phyloP scores from a whole-genome alignment of 1,284 basidiomycete genomes.

The Boletellus deceptivus region DNA sequence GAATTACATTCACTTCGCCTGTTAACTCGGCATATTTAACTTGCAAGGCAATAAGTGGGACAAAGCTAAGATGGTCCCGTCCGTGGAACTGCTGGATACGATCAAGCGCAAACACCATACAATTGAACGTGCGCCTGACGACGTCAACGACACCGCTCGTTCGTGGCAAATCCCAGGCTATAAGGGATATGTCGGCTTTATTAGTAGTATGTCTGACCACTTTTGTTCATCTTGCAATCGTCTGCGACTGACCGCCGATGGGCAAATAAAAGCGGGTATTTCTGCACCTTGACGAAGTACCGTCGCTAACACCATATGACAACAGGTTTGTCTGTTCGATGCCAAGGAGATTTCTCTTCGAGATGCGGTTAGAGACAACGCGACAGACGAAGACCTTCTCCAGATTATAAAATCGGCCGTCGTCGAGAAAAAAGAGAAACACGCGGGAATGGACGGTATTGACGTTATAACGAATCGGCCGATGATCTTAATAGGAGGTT shows the following conservation, averaged over 20 bases:
- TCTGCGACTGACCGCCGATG: conserved; percentile 82
- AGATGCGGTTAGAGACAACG: conserved; percentile 66
- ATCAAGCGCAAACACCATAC: conserved; percentile 50
- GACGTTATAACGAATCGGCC: conserved; percentile 75
- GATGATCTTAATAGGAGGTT: conserved; percentile 91
- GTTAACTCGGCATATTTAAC: not conserved
- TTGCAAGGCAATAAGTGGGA: conserved; percentile 81
- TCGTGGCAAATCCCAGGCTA: conserved; percentile 76
- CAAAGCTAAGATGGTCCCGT: conserved; percentile 77
- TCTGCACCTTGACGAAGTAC: not conserved
- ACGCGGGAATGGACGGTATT: conserved; percentile 80
- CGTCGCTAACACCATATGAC: conserved; percentile 8
- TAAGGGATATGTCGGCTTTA: conserved; percentile 79
- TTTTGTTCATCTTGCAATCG: conserved; percentile 87
- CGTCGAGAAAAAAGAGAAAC: conserved; percentile 76
- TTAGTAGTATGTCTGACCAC: conserved; percentile 91
- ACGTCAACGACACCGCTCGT: conserved; percentile 79
- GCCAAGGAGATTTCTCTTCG: conserved; percentile 81
- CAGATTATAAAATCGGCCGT: conserved; percentile 67
- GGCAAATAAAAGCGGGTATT: conserved; percentile 74
- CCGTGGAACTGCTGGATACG: conserved; percentile 54
- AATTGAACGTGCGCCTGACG: conserved; percentile 56
- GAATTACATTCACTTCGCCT: not conserved
- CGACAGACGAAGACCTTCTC: conserved; percentile 64
- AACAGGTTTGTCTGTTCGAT: conserved; percentile 84